Base-by-base conservation (phyloP, 441 rosid species). In the Francoa sonchifolia region DNA sequence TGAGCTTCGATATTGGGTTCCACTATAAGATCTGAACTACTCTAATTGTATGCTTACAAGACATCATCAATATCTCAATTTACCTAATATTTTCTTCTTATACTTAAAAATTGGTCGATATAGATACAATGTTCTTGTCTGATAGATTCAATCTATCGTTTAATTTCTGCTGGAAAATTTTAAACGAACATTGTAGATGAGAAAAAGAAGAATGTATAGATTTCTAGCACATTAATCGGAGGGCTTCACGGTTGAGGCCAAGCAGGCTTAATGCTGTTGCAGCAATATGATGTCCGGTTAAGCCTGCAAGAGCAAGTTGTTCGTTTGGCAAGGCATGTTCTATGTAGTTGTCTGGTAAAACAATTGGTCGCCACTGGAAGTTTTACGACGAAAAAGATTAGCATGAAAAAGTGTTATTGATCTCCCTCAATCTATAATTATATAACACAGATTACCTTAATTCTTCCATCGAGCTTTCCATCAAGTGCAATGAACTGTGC, bases 201-300 rank as follows among this genome's bases (percentile, higher is more conserved):
- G n/a, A n/a, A n/a, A n/a, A n/a, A n/a, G n/a, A n/a, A n/a, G n/a
- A n/a, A n/a, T n/a, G n/a, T n/a, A 17, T 1, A 12, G 26, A 33
- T 30, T 25, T 39, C 63, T 78, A 83, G 80, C 81, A 71, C 85
- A 69, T 83, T 47, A 88, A 55, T 27, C 71, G 87, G 54, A 88
- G 67, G 11, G 95, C 97, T 66, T 88, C 97, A 0, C 93, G 81
- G 43, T 82, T 71, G 30, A 85, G 81, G 16, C 93, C 95, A 2
- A 83, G 81, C 48, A 83, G 76, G 50, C 72, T 81, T 44, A 83
- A 46, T 5, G 83, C 82, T 0, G 93, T 81, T 19, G 97, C 97
- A 13, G 90, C 93, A 44, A 88, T 78, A 62, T 88, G 95, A 66
- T 78, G 80, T 59, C 97, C 93, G 0, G 82, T 83, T 38, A 83